Base-by-base conservation (phyloP, 768 basidiomycete genomes). In the Cystofilobasidium ferigula region DNA sequence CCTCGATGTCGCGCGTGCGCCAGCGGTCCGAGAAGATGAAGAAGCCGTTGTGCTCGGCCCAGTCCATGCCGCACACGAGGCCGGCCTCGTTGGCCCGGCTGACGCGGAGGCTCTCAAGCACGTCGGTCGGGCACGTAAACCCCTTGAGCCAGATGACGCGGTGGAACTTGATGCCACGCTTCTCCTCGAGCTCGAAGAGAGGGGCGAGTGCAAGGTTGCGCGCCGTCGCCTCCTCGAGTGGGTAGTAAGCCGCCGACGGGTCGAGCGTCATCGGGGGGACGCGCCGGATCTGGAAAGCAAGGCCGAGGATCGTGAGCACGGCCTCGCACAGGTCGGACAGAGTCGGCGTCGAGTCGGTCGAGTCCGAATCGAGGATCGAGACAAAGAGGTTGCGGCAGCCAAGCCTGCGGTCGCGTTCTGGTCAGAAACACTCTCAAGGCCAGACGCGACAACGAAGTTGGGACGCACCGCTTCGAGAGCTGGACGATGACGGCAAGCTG, bases 61-160 rank as follows among this genome's bases (percentile, higher is more conserved):
- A 99, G 73, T 99, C 95, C 94, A 98, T 98, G n/a, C 93, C 94
- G 73, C 95, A 98, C 1, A 97, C 91, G 89, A 99, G 90, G 0
- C 92, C 89, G 3, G 95, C 95, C 70, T 92, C 84, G 73, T 98
- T 99, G 36, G 82, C 82, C 70, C 87, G 81, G 74, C 87, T 89
- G 68, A 97, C 86, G 69, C 92, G 85, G 74, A 98, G 84, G 28
- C 88, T 94, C 77, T 99, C 95, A 60, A 99, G 79, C 57, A 99
- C 92, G 75, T 99, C 95, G 72, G 91, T 94, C 2, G 95, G 95
- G 74, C 95, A 99, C 0, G 95, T 97, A 75, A 99, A 99, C 0
- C 95, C 95, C 73, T 97, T 99, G 69, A 98, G 81, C 95, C 95
- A 99, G 53, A 99, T 83, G 42, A 98, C 95, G 13, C 91, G 80